Evolutionary conservation across 2,329 filamentous ascomycete genomes (phyloP).

Genomic region (Aplosporella prunicola): DNA sequence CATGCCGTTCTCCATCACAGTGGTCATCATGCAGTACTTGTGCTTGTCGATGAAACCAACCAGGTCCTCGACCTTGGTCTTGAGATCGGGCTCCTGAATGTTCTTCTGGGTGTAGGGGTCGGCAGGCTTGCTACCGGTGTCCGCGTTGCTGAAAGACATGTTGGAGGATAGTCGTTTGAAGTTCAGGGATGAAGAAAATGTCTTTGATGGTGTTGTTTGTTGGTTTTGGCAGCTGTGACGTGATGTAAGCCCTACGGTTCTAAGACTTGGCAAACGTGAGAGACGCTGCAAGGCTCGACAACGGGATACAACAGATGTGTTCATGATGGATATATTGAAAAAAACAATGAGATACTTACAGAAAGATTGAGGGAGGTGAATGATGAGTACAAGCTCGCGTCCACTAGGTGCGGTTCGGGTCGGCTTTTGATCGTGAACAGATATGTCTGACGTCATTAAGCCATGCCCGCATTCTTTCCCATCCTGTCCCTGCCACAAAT

Average conservation of each 20-base stretch:
- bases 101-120: constrained; percentile 77
- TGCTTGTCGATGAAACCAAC: constrained; percentile 57
- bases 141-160: constrained; percentile 29
- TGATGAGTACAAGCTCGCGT: too few relatives aligned
- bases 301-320: too few relatives aligned
- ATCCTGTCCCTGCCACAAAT: too few relatives aligned
- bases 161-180: neutral
- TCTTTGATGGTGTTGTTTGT: neutral
- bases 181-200: neutral
- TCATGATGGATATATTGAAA: neutral
- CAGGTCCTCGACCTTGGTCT: constrained; percentile 69
- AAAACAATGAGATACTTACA: constrained; percentile 1
- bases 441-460: too few relatives aligned
- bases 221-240: constrained; percentile 1
- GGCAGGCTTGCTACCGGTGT: constrained; percentile 38
- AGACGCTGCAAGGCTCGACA: too few relatives aligned
- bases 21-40: constrained; percentile 90
- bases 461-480: too few relatives aligned
- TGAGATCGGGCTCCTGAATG: constrained; percentile 57
- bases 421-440: too few relatives aligned
- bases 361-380: neutral
- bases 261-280: neutral
- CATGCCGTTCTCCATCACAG: constrained; percentile 54
- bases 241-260: constrained; percentile 2
- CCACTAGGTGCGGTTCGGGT: too few relatives aligned